phyloP scores from a whole-genome alignment of 176 grass and related monocot species.

The Musa itinerans region DNA sequence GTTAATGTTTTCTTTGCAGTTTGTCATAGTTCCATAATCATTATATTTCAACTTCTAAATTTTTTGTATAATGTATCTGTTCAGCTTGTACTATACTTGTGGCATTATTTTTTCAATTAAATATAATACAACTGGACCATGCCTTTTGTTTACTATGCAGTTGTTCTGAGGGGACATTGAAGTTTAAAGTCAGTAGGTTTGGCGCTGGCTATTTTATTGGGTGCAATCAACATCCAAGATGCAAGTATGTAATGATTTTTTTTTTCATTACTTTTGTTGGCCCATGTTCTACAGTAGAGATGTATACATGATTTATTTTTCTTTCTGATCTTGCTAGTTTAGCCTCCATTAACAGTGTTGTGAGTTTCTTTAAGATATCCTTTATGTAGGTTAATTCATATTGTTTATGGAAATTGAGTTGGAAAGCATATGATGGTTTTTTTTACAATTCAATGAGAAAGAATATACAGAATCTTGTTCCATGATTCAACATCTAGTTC shows the following conservation, averaged over 20 bases:
- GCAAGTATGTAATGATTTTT: conserved; percentile 57
- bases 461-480: not conserved
- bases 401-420: no score
- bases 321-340: conserved; percentile 17
- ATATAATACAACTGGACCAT: not conserved
- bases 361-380: no score
- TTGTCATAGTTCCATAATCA: no score
- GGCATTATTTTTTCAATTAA: not conserved
- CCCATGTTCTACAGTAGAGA: conserved; percentile 9
- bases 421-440: no score
- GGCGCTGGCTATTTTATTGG: conserved; percentile 93
- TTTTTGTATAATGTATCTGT: no score
- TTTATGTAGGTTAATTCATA: no score
- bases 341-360: not conserved
- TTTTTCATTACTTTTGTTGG: conserved; percentile 4
- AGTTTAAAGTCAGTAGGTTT: conserved; percentile 83
- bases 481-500: not conserved
- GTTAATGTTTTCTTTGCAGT: no score
- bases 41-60: no score
- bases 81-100: no score
- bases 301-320: conserved; percentile 6
- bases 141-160: conserved; percentile 37
- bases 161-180: conserved; percentile 73
- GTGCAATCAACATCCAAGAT: conserved; percentile 78
- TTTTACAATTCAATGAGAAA: not conserved